phyloP scores from a whole-genome alignment of 106 monocot species.

The Platanthera zijinensis region DNA sequence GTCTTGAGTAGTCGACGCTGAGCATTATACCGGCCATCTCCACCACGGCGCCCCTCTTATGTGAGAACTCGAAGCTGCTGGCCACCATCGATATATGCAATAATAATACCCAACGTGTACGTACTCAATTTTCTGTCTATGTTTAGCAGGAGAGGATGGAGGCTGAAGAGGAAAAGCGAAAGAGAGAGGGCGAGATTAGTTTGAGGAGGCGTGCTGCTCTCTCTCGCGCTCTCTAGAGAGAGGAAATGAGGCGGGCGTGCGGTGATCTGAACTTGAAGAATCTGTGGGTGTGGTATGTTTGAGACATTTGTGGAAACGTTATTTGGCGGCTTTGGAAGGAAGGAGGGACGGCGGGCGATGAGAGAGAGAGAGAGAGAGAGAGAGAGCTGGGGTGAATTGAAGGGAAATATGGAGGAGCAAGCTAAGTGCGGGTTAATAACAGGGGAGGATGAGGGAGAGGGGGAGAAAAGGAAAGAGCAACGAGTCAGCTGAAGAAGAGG shows the following conservation, averaged over 20 bases:
- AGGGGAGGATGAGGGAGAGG: too few species aligned
- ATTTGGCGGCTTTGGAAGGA: neutral
- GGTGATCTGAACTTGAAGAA: constrained; percentile 74
- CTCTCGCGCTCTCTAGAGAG: neutral
- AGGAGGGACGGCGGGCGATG: neutral
- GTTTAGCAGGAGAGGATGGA: neutral
- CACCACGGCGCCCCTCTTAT: constrained; percentile 7
- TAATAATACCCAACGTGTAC: neutral
- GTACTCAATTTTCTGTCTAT: neutral
- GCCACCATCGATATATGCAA: constrained; percentile 28
- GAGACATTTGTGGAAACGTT: constrained; percentile 22
- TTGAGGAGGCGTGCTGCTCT: neutral
- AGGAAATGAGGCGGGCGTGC: neutral
- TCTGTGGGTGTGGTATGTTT: constrained; percentile 30
- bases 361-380: neutral
- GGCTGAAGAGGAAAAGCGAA: neutral
- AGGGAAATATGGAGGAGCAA: too few species aligned
- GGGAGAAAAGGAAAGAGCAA: too few species aligned
- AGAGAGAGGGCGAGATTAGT: neutral
- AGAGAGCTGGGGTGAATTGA: neutral
- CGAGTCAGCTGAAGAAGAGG: too few species aligned
- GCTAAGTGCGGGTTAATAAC: too few species aligned
- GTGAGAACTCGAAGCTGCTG: constrained; percentile 40
- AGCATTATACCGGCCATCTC: constrained; percentile 68
- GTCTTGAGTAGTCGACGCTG: constrained; percentile 65